A percentile compares a stretch with the other conserved stretches of the same genome.
Evolutionary conservation across 2,329 filamentous ascomycete species (phyloP).

Genomic region (Aspergillus udagawae): DNA sequence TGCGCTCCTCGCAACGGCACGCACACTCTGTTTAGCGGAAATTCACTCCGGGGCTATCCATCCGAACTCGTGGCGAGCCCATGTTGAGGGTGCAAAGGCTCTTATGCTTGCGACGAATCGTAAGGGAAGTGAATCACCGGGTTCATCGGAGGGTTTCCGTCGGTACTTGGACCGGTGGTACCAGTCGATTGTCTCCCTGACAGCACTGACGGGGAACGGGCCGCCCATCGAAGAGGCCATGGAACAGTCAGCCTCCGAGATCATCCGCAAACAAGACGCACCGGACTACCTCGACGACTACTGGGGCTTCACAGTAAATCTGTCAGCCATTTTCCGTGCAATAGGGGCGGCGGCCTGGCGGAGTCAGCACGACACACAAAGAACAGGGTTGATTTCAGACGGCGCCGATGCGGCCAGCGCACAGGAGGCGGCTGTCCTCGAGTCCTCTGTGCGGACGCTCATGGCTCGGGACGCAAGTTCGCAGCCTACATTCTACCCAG

Average conservation of each 20-base stretch:
- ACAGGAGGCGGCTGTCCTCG: conserved; percentile 29
- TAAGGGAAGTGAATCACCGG: conserved; percentile 18
- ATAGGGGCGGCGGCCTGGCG: conserved; percentile 37
- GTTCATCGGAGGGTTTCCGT: conserved; percentile 30
- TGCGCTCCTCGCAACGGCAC: conserved; percentile 39
- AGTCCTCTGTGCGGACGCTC: conserved; percentile 30
- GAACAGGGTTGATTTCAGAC: conserved; percentile 12
- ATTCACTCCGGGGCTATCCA: conserved; percentile 40
- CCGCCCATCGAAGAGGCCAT: conserved; percentile 29
- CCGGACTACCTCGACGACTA: conserved; percentile 41
- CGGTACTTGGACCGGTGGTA: conserved; percentile 41
- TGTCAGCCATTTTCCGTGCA: conserved; percentile 36
- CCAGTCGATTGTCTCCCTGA: conserved; percentile 40
- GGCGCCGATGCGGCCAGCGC: neutral
- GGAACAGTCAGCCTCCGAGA: conserved; percentile 13
- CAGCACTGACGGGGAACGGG: conserved; percentile 37
- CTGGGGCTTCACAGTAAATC: conserved; percentile 39
- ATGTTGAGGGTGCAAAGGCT: conserved; percentile 41
- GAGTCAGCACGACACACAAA: conserved; percentile 18
- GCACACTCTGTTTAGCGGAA: conserved; percentile 42
- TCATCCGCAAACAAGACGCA: conserved; percentile 9
- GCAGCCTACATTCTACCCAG: conserved; percentile 34
- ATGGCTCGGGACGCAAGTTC: conserved; percentile 29
- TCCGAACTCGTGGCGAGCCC: conserved; percentile 40
- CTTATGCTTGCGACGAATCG: conserved; percentile 28